Conservation (phyloP, 495 filamentous ascomycete genomes). For the Xylaria curta region DNA sequence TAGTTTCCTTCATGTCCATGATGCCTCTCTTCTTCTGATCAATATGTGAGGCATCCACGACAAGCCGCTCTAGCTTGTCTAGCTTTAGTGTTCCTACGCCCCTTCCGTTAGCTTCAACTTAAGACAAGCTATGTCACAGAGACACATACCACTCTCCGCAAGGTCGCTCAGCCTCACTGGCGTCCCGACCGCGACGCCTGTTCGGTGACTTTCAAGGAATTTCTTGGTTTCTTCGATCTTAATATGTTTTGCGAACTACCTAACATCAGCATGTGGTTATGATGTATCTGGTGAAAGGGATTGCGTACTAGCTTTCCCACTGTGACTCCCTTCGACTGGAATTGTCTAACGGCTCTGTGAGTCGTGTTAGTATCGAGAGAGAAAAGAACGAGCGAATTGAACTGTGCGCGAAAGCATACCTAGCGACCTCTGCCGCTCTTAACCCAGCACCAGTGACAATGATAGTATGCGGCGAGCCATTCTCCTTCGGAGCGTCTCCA, state of each 20-base stretch:
- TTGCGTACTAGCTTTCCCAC: conserved; percentile 76
- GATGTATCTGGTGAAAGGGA: not conserved
- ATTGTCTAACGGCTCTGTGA: conserved; percentile 71
- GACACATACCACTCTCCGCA: conserved; percentile 72
- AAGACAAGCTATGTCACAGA: conserved; percentile 3
- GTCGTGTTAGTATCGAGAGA: conserved; percentile 21
- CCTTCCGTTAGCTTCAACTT: conserved; percentile 29
- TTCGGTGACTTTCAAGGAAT: conserved; percentile 71
- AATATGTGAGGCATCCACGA: conserved; percentile 88
- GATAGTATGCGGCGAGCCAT: conserved; percentile 85
- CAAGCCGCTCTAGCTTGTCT: conserved; percentile 73
- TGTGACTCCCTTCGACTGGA: conserved; percentile 74
- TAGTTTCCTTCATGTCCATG: conserved; percentile 90
- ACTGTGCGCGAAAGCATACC: conserved; percentile 51
- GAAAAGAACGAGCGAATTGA: not conserved
- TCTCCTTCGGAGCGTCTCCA: conserved; percentile 66
- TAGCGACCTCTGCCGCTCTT: conserved; percentile 78
- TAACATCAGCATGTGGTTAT: not conserved
- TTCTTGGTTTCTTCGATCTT: conserved; percentile 87
- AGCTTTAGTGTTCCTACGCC: conserved; percentile 68
- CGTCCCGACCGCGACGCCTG: conserved; percentile 88
- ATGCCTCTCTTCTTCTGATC: conserved; percentile 92
- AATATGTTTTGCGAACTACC: conserved; percentile 91
- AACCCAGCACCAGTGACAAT: conserved; percentile 80
- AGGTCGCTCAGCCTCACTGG: conserved; percentile 81